phyloP scores from a whole-genome alignment of 2,329 filamentous ascomycete genomes.

The Ambrosiella beaveri region DNA sequence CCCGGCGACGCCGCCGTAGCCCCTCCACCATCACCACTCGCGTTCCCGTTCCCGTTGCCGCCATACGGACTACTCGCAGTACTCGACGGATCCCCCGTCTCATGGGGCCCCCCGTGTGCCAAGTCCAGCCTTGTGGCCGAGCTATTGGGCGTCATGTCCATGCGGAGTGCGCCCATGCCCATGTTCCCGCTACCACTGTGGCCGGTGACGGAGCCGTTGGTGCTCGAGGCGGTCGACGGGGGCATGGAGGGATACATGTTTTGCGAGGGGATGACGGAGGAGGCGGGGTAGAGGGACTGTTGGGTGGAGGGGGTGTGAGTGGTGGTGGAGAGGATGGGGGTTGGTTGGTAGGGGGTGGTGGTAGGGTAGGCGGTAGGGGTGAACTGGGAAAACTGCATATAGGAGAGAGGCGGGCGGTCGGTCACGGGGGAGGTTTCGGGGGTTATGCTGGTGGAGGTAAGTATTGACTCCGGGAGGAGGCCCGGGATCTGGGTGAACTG shows the following conservation, averaged over 20 bases:
- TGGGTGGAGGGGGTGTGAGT: background rate
- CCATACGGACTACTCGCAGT: conserved; percentile 10
- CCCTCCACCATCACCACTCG: background rate
- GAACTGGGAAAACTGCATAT: background rate
- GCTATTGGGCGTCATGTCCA: background rate
- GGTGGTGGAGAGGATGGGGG: background rate
- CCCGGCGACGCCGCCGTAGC: background rate
- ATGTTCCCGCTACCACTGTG: background rate
- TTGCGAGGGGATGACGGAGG: background rate
- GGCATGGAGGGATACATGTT: background rate
- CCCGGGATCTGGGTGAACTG: conserved; percentile 4
- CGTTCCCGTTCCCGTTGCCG: background rate
- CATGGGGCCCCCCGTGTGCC: conserved; percentile 3
- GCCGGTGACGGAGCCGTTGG: background rate
- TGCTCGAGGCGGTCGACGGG: background rate
- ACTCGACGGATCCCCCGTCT: conserved; percentile 6
- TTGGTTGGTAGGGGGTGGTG: background rate
- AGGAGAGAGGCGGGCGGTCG: conserved; percentile 3
- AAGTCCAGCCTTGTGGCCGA: background rate
- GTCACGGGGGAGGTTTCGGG: conserved; percentile 7
- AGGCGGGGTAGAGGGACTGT: background rate
- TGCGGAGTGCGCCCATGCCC: background rate
- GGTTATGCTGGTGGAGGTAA: background rate
- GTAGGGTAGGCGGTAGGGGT: background rate
- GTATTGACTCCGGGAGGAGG: background rate